Evolutionary conservation across 371 early-diverging fungal species (phyloP), one percentile per base, ranked within the genome.

Genomic region (Rhizomucor miehei): DNA sequence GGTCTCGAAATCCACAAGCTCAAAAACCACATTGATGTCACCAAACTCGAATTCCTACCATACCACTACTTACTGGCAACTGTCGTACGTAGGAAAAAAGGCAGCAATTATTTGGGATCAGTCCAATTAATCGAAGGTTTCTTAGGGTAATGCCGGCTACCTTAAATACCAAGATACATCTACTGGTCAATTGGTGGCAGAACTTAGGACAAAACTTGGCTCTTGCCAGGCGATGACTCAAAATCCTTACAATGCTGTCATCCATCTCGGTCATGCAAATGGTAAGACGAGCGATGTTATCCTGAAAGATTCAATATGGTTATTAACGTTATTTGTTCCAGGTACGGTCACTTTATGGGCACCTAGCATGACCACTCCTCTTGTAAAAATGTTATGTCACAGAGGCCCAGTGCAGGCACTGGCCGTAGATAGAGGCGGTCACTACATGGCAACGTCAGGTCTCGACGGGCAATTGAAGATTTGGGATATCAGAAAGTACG

Each of bases 151-250:
- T 56, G 71, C 84, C 9, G 96, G 98, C 11, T 79, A 71, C 45
- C 71, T 99, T 23, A 87, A 87, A 69, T 99, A 99, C 74, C 96
- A 96, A 69, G 99, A 99, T 67, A 92, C 93, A 41, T 97, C 97
- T 1, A 97, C 93, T 25, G 99, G 99, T 44, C 69, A 87, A 54
- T 65, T 97, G 8, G 90, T 96, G 8, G 85, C 90, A 20, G 94
- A 94, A 59, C 81, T 80, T 38, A 78, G 85, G 48, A 90, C 97
- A 1, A 82, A 85, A 43, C 71, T 92, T 13, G 97, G 97, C 4
- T 72, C 76, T 14, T 91, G 91, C 60, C 77, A 84, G 36, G 79
- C 85, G 14, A 89, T 97, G 89, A 69, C 85, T n/a, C 94, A 94
- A 57, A 99, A 98, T 69, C 90, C 93, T 17, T 84, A 82, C 57